These are phyloP conservation scores for Fragaria iinumae DNA, from an alignment of 306 rosid species.

Conservation along the genomic window DNA sequence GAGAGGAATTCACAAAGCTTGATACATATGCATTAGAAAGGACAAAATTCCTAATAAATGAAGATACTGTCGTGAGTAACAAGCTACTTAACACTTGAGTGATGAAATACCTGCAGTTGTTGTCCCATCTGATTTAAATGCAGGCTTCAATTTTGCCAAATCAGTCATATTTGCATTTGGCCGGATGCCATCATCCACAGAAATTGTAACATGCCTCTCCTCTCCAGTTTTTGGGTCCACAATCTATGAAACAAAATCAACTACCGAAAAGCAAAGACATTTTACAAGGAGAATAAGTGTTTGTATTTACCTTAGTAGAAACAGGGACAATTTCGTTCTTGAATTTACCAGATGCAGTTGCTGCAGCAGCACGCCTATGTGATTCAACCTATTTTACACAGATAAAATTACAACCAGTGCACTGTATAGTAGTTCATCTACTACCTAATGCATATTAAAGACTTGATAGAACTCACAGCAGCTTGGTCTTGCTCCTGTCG, in stretches of 20 bases:
- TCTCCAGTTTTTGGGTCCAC: constrained; percentile 84
- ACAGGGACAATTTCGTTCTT: constrained; percentile 86
- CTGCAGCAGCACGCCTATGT: constrained; percentile 85
- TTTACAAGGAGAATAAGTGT: constrained; percentile 6
- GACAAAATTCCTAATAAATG: background rate
- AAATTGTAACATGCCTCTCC: constrained; percentile 58
- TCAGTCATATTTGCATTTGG: constrained; percentile 52
- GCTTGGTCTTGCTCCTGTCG: constrained; percentile 88
- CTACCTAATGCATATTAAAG: constrained; percentile 19
- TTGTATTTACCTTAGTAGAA: constrained; percentile 60
- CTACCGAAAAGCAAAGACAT: constrained; percentile 15
- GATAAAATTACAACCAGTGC: background rate
- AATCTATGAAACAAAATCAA: constrained; percentile 43
- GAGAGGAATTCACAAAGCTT: background rate
- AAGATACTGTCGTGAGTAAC: constrained; percentile 9
- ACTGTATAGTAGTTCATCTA: background rate
- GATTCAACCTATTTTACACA: constrained; percentile 64
- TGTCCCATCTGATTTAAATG: constrained; percentile 67
- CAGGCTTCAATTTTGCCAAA: constrained; percentile 85
- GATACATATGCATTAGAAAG: background rate
- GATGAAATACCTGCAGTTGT: constrained; percentile 74
- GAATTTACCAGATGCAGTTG: constrained; percentile 79
- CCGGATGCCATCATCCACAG: constrained; percentile 82
- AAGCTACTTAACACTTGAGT: constrained; percentile 11
- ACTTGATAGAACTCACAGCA: constrained; percentile 60